Evolutionary conservation across 441 rosid species (phyloP), one percentile per base, ranked within the genome.

Genomic region (Arabidopsis lyrata): DNA sequence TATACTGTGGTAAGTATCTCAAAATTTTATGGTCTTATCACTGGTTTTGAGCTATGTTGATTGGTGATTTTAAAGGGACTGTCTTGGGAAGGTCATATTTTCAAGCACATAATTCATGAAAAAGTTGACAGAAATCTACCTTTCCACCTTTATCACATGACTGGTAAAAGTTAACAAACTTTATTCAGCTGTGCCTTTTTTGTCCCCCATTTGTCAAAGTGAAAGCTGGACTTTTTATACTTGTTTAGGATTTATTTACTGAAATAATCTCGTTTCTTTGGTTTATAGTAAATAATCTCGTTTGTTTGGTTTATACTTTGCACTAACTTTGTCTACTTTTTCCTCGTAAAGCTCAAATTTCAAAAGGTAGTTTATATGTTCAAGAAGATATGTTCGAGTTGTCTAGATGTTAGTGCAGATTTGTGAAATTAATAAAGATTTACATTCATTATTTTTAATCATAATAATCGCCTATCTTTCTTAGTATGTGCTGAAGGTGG

Each of bases 121-220:
- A 72, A 61, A 64, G 72, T 42, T 72, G 63, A 50, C 72, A 71
- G 4, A 41, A 65, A 71, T 27, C 53, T 68, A 70, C 35, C 71
- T 63, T 6, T 77, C 18, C 27, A 77, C 76, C 76, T 70, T 56
- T 64, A 76, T 16, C 68, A 76, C 80, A 63, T 70, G 72, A 58
- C 66, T 71, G 72, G 36, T 72, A 77, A 77, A 35, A 77, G 77
- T 44, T 60, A 53, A 47, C 13, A 48, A 72, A 22, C 77, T 72
- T 66, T 61, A 50, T 72, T 66, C 77, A 71, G 69, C 35, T 12
- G 58, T n/a, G 49, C 72, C 55, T 60, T 77, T 75, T 66, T 72
- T 77, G 80, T 70, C 80, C 49, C 77, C 74, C 69, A 53, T 66
- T 76, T 34, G 65, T 72, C 54, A 66, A 72, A 48, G 73, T 66